Percentiles rank a stretch among this genome's conserved stretches.
Evolutionary conservation across 306 rosid species (phyloP).

Genomic region (Medicago arabica): DNA sequence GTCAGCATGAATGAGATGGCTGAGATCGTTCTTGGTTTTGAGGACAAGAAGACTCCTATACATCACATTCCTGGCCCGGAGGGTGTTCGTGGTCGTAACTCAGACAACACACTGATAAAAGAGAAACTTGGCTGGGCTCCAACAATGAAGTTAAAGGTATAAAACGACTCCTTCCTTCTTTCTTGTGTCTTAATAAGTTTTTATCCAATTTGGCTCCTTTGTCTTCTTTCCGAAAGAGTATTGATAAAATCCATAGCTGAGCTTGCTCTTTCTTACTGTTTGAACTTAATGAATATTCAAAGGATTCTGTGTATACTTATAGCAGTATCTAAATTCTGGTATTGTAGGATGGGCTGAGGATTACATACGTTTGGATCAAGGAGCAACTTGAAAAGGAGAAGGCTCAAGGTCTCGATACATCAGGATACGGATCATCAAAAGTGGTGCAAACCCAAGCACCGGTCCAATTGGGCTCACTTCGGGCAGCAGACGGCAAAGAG

Average conservation of each 20-base stretch:
- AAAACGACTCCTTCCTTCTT: neutral
- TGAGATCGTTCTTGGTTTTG: conserved; percentile 91
- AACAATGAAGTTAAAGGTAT: conserved; percentile 94
- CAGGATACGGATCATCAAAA: conserved; percentile 85
- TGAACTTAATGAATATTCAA: neutral
- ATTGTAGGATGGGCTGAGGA: conserved; percentile 85
- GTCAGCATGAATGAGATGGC: conserved; percentile 99
- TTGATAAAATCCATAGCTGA: neutral
- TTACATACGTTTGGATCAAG: conserved; percentile 95
- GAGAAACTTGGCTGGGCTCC: conserved; percentile 99
- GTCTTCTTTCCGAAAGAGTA: neutral
- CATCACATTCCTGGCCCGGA: conserved; percentile 99
- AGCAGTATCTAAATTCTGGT: conserved; percentile 32
- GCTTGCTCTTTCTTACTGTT: too few species aligned
- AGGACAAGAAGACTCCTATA: conserved; percentile 78
- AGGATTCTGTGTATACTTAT: conserved; percentile 22
- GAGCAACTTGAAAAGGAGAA: conserved; percentile 97
- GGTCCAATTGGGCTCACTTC: conserved; percentile 92
- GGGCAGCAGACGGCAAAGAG: conserved; percentile 93
- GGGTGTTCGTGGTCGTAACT: conserved; percentile 99
- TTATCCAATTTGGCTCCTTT: neutral
- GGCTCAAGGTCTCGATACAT: conserved; percentile 64
- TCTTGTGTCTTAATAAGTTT: neutral
- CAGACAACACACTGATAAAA: conserved; percentile 93
- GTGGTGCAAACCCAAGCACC: conserved; percentile 98